These are phyloP conservation scores for Penicillium sp. DNA, from an alignment of 2,329 filamentous ascomycete genomes.

Conservation along the genomic window DNA sequence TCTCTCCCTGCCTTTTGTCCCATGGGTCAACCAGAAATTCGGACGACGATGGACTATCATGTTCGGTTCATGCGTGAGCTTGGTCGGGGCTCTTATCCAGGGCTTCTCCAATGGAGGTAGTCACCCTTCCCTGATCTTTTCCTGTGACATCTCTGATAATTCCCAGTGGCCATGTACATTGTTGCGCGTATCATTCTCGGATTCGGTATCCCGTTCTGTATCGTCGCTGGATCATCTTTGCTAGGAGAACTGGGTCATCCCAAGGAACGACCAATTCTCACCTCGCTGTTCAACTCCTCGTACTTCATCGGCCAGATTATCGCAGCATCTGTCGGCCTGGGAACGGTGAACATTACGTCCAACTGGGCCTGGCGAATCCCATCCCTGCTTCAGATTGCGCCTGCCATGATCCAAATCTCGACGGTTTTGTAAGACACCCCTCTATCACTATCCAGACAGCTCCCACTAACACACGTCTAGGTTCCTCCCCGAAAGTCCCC, in stretches of 20 bases:
- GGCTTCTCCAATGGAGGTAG: slow-evolving; percentile 57
- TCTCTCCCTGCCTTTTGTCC: slow-evolving; percentile 63
- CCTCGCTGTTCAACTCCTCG: slow-evolving; percentile 65
- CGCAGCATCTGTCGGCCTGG: slow-evolving; percentile 38
- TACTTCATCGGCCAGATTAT: slow-evolving; percentile 40
- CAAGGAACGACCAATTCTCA: slow-evolving; percentile 65
- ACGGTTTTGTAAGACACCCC: slow-evolving; percentile 33
- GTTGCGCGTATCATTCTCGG: slow-evolving; percentile 66
- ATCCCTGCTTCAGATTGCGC: slow-evolving; percentile 51
- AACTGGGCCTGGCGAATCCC: slow-evolving; percentile 58
- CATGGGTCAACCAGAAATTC: slow-evolving; percentile 60
- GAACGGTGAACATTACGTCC: slow-evolving; percentile 40
- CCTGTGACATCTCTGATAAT: not conserved
- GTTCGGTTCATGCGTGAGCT: slow-evolving; percentile 61
- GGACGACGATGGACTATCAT: slow-evolving; percentile 65
- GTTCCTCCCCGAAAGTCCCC: slow-evolving; percentile 38
- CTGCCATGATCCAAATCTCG: slow-evolving; percentile 35
- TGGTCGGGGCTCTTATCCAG: slow-evolving; percentile 63
- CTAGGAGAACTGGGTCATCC: slow-evolving; percentile 67
- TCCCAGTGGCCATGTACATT: slow-evolving; percentile 63
- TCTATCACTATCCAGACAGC: not conserved
- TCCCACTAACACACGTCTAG: slow-evolving; percentile 15
- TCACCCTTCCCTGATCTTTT: slow-evolving; percentile 15
- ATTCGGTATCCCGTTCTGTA: slow-evolving; percentile 65
- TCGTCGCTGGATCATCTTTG: slow-evolving; percentile 63